Conservation (phyloP, 805 yeast genomes). For the Teunomyces tritomae region DNA sequence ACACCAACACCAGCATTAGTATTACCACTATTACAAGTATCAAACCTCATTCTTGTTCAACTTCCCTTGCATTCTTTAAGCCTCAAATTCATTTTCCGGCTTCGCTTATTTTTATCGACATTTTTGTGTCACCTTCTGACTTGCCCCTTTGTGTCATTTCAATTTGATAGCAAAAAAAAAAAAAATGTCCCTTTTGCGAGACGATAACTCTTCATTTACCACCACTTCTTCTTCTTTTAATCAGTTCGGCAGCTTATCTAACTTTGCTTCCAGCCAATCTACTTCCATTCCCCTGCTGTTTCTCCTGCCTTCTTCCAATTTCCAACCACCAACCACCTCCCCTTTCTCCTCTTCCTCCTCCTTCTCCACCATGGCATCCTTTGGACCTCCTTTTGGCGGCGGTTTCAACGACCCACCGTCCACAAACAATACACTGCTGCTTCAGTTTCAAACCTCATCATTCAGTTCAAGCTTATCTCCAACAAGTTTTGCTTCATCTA, state of each 20-base stretch:
- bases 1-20: too few relatives aligned
- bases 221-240: not conserved
- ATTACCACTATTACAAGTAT: too few relatives aligned
- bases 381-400: not conserved
- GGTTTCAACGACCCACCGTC: not conserved
- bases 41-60: too few relatives aligned
- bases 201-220: not conserved
- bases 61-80: too few relatives aligned
- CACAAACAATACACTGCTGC: not conserved
- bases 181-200: not conserved
- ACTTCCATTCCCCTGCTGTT: not conserved
- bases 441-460: constrained; percentile 1
- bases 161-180: not conserved
- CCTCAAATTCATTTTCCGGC: too few relatives aligned
- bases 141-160: not conserved
- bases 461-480: not conserved
- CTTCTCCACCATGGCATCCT: constrained; percentile 9
- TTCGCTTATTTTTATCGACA: not conserved
- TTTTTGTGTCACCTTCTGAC: not conserved
- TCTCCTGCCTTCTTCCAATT: not conserved
- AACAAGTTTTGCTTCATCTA: not conserved
- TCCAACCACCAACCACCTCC: constrained; percentile 3
- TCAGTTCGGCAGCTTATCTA: not conserved
- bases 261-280: not conserved
- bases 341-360: too few relatives aligned